A percentile compares a stretch with the other conserved stretches of the same genome.
Conservation (phyloP, 2,329 filamentous ascomycete genomes). For the Truncatella angustata region DNA sequence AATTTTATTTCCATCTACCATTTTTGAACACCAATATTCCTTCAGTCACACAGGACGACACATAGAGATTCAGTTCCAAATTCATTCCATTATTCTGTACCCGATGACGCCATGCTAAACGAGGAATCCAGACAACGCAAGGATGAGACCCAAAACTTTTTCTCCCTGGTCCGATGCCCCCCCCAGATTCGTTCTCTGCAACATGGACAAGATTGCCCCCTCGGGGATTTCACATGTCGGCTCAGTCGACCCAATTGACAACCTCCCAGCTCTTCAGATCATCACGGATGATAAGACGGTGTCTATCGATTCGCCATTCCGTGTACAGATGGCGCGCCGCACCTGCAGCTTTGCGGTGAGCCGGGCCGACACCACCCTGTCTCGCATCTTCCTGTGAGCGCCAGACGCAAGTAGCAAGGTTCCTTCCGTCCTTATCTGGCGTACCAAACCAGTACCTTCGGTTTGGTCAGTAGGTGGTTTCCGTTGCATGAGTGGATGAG, state of each 20-base stretch:
- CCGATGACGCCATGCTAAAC: slow-evolving; percentile 3
- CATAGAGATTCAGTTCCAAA: background rate
- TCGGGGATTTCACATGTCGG: too few species aligned
- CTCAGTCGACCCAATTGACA: slow-evolving; percentile 49
- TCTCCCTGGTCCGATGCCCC: background rate
- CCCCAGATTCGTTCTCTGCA: background rate
- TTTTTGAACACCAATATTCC: background rate
- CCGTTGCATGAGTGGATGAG: slow-evolving; percentile 16
- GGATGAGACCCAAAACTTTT: background rate
- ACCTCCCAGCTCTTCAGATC: slow-evolving; percentile 63
- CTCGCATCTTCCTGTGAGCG: slow-evolving; percentile 57
- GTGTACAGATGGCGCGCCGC: slow-evolving; percentile 60
- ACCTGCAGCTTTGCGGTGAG: slow-evolving; percentile 64
- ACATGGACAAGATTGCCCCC: background rate
- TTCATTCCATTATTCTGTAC: background rate
- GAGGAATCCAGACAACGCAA: background rate
- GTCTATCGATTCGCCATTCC: slow-evolving; percentile 70
- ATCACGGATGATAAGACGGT: slow-evolving; percentile 67
- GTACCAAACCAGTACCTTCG: slow-evolving; percentile 82
- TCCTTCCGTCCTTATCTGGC: slow-evolving; percentile 66
- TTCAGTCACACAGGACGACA: background rate
- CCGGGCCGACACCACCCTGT: slow-evolving; percentile 57
- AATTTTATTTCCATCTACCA: slow-evolving; percentile 1
- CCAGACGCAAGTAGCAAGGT: slow-evolving; percentile 80
- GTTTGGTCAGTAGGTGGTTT: slow-evolving; percentile 17